phyloP scores from a whole-genome alignment of 2,329 filamentous ascomycete genomes.

The Claviceps spartinae region DNA sequence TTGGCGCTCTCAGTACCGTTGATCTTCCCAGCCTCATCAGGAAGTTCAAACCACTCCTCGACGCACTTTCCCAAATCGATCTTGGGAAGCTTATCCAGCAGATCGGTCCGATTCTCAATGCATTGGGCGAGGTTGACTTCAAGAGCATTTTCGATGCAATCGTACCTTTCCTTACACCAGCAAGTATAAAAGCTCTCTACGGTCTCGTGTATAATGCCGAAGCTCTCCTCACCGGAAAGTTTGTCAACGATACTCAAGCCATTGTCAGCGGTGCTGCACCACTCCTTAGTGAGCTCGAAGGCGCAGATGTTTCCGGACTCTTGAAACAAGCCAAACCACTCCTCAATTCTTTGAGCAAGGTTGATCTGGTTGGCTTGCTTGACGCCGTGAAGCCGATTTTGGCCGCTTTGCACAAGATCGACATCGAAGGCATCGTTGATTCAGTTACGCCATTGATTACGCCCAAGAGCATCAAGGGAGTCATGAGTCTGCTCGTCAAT shows the following conservation, averaged over 20 bases:
- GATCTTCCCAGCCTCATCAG: constrained; percentile 20
- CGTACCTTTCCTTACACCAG: constrained; percentile 21
- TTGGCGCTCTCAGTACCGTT: constrained; percentile 20
- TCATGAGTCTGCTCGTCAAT: constrained; percentile 24
- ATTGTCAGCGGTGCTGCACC: constrained; percentile 25
- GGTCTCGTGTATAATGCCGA: constrained; percentile 24
- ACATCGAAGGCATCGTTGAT: constrained; percentile 22
- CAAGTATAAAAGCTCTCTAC: constrained; percentile 21
- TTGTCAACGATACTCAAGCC: constrained; percentile 28
- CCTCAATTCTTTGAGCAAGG: constrained; percentile 19
- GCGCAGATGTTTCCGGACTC: constrained; percentile 24
- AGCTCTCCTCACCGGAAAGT: constrained; percentile 22
- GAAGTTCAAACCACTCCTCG: constrained; percentile 18
- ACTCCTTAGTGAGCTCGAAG: constrained; percentile 20
- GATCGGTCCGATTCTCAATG: constrained; percentile 17
- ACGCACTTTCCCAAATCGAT: constrained; percentile 18
- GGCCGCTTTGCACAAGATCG: constrained; percentile 23
- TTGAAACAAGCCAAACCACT: constrained; percentile 22
- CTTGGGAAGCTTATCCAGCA: constrained; percentile 14
- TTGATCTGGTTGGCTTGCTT: constrained; percentile 22
- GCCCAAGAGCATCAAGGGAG: constrained; percentile 21
- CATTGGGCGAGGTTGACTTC: constrained; percentile 20
- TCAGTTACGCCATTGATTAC: constrained; percentile 27
- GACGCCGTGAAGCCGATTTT: constrained; percentile 23
- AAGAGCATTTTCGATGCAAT: constrained; percentile 19